These are phyloP conservation scores for Magnolia sinica DNA, from an alignment of 164 flowering plant species.

Conservation along the genomic window DNA sequence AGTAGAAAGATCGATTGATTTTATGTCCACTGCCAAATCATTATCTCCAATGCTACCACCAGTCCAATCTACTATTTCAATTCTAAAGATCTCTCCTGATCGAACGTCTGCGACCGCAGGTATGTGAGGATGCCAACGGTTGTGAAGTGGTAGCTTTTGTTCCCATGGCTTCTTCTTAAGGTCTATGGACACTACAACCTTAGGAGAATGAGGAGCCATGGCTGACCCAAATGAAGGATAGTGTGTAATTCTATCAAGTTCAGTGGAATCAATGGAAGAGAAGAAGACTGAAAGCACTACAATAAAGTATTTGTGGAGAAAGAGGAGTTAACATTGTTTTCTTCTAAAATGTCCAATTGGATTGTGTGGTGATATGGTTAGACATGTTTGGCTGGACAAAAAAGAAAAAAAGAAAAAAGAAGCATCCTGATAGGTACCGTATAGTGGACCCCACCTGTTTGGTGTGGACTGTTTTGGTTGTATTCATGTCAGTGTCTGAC, in stretches of 20 bases:
- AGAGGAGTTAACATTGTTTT: background rate
- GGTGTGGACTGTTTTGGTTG: too few relatives aligned
- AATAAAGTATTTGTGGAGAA: conserved; percentile 8
- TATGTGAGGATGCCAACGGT: conserved; percentile 90
- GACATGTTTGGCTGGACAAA: too few relatives aligned
- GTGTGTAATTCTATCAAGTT: background rate
- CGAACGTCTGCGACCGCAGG: conserved; percentile 67
- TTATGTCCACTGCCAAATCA: conserved; percentile 56
- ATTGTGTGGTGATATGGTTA: too few relatives aligned
- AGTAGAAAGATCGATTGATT: conserved; percentile 59
- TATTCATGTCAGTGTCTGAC: too few relatives aligned
- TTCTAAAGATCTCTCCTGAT: conserved; percentile 53
- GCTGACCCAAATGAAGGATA: background rate
- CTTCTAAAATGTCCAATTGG: too few relatives aligned
- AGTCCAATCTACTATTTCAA: conserved; percentile 88
- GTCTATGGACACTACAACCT: conserved; percentile 58
- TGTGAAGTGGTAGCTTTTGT: conserved; percentile 69
- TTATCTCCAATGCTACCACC: conserved; percentile 62
- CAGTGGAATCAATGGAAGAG: background rate
- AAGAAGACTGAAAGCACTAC: background rate
- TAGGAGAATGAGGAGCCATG: conserved; percentile 83
- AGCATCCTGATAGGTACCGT: too few relatives aligned
- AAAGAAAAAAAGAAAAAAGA: too few relatives aligned
- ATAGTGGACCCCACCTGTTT: too few relatives aligned
- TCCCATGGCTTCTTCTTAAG: conserved; percentile 77